Percentiles rank a stretch among this genome's conserved stretches.
Evolutionary conservation across 306 rosid genomes (phyloP).

Genomic region (Prosopis cineraria): DNA sequence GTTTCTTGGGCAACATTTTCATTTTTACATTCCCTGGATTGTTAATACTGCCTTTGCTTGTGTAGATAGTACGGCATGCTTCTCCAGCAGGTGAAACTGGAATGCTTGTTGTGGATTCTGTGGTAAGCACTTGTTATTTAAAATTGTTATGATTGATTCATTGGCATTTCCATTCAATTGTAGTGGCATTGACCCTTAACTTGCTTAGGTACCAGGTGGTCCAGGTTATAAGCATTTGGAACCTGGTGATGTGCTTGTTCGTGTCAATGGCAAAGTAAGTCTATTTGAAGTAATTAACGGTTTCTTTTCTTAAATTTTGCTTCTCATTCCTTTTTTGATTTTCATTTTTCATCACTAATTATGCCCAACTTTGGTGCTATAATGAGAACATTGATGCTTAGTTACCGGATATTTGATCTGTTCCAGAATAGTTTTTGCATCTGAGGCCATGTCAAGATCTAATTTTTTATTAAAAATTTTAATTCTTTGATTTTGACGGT

Average conservation of each 20-base stretch:
- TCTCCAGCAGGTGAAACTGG: constrained; percentile 89
- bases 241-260: constrained; percentile 96
- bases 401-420: constrained; percentile 17
- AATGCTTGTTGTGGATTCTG: constrained; percentile 96
- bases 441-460: constrained; percentile 8
- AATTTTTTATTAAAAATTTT: constrained; percentile 2
- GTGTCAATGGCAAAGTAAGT: constrained; percentile 92
- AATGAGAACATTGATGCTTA: constrained; percentile 26
- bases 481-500: constrained; percentile 12
- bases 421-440: not conserved
- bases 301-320: not conserved
- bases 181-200: constrained; percentile 33
- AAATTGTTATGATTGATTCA: not conserved
- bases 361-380: constrained; percentile 10
- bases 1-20: constrained; percentile 4
- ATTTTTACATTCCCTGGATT: constrained; percentile 28
- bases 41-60: constrained; percentile 36
- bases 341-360: constrained; percentile 4
- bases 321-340: constrained; percentile 10
- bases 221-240: constrained; percentile 84
- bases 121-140: constrained; percentile 53
- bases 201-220: constrained; percentile 93
- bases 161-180: constrained; percentile 32
- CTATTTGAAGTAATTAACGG: constrained; percentile 10
- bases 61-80: constrained; percentile 80